Conservation (phyloP, 768 basidiomycete genomes). For the Rhodotorula babjevae region DNA sequence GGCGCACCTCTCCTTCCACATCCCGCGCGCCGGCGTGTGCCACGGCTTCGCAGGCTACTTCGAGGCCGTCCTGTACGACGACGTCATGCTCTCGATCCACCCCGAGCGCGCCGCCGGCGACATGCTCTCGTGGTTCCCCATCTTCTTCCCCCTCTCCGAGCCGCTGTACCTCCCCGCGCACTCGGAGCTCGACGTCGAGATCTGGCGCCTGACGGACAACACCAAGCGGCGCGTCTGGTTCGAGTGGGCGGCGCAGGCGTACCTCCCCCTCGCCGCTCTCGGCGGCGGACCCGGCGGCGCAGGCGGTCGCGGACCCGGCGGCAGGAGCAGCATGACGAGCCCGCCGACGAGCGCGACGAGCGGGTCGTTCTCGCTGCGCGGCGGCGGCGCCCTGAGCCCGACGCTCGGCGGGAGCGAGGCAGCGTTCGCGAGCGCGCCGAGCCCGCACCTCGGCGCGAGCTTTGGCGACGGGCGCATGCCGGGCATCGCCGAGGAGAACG, state of each 20-base stretch:
- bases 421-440: conserved; percentile 37
- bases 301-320: conserved; percentile 1
- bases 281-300: conserved; percentile 28
- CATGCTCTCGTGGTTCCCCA: conserved; percentile 99
- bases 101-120: conserved; percentile 80
- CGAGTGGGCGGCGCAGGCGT: conserved; percentile 96
- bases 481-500: conserved; percentile 32
- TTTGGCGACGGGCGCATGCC: conserved; percentile 21
- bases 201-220: conserved; percentile 88
- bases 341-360: conserved; percentile 24
- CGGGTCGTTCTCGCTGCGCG: conserved; percentile 22
- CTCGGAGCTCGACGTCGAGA: conserved; percentile 82
- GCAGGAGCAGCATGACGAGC: not conserved
- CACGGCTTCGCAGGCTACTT: conserved; percentile 97
- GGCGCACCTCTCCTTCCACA: conserved; percentile 77
- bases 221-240: conserved; percentile 81
- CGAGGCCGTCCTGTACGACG: conserved; percentile 86
- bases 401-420: conserved; percentile 10
- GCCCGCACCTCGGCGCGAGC: conserved; percentile 17
- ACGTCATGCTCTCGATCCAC: conserved; percentile 72
- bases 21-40: conserved; percentile 86
- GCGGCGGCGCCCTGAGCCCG: not conserved
- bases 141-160: conserved; percentile 95
- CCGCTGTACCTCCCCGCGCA: conserved; percentile 88
- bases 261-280: conserved; percentile 52